Evolutionary conservation across 768 basidiomycete genomes (phyloP), one percentile per base, ranked within the genome.

Genomic region (Sarcodon aspratus): DNA sequence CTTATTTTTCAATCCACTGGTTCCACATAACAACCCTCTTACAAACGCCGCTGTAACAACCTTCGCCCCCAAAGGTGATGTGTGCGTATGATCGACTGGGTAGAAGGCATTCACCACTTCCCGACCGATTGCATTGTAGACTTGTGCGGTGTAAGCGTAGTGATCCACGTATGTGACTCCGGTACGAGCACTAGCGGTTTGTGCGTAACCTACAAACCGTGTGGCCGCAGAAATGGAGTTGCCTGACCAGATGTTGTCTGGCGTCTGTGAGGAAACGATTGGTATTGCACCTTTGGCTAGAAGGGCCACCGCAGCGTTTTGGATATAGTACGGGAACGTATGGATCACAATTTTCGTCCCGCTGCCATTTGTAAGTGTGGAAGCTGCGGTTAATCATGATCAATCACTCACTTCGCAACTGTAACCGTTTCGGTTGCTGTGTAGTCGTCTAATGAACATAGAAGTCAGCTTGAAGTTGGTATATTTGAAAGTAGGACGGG

Each of bases 81-180:
- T 75, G 53, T 75, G 73, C 3, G 70, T 72, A 51, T 74, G 70
- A 45, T 76, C 73, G 45, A 66, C 58, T 6, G 73, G 73, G 51
- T 65, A 76, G 49, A 57, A 76, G 1, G 68, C 61, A 27, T 61
- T 63, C 10, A 66, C 62, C n/a, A 66, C 54, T 1, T 47, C 59
- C 53, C 69, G 56, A 12, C 74, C 73, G 9, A 71, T 59, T 31
- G 57, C 55, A 33, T 70, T 55, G 53, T 69, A 74, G 12, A 66
- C 65, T 44, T 72, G 65, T 2, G 71, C 69, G 9, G 70, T 66
- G 50, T 73, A 73, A 35, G 57, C 64, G 50, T 66, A 74, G 54
- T 76, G 75, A 55, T 75, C 66, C 34, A 75, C 59, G 54, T 74
- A 75, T 1, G 63, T 58, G 8, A 65, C 68, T 9, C 60, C 55